Conservation (phyloP, 1,139 yeast species). For the Geotrichum candidum region DNA sequence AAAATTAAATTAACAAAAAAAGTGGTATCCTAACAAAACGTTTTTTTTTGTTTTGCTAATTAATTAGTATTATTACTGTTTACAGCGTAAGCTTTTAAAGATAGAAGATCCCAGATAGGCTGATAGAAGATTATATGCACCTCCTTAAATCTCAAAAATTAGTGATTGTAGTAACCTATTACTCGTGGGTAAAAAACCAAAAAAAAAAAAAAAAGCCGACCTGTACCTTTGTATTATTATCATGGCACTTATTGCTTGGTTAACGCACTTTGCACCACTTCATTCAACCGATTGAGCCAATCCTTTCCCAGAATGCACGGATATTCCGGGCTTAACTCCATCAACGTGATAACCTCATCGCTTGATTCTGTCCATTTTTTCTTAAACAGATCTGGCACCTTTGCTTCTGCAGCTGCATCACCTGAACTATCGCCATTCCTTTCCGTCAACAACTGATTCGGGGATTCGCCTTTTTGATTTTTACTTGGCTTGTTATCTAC, state of each 20-base stretch:
- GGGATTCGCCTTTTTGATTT: background rate
- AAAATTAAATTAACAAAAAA: too few relatives aligned
- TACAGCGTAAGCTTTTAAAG: too few relatives aligned
- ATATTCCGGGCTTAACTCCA: background rate
- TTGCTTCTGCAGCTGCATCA: background rate
- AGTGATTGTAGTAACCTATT: too few relatives aligned
- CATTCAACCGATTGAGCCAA: slow-evolving; percentile 2
- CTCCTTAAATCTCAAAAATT: too few relatives aligned
- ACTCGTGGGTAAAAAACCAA: background rate
- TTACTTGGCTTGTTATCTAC: background rate
- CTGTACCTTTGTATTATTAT: too few relatives aligned
- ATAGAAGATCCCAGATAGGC: too few relatives aligned
- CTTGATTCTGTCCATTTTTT: slow-evolving; percentile 5
- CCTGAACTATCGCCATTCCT: background rate
- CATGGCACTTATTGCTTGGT: too few relatives aligned
- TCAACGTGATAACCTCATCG: slow-evolving; percentile 4
- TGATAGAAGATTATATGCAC: too few relatives aligned
- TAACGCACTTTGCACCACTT: background rate
- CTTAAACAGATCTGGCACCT: background rate
- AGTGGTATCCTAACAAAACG: background rate
- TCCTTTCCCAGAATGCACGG: slow-evolving; percentile 6
- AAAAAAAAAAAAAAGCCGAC: background rate
- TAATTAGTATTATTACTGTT: too few relatives aligned
- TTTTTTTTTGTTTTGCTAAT: too few relatives aligned
- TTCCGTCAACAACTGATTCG: background rate